Evolutionary conservation across 495 filamentous ascomycete genomes (phyloP).

Genomic region (Daldinia loculata): DNA sequence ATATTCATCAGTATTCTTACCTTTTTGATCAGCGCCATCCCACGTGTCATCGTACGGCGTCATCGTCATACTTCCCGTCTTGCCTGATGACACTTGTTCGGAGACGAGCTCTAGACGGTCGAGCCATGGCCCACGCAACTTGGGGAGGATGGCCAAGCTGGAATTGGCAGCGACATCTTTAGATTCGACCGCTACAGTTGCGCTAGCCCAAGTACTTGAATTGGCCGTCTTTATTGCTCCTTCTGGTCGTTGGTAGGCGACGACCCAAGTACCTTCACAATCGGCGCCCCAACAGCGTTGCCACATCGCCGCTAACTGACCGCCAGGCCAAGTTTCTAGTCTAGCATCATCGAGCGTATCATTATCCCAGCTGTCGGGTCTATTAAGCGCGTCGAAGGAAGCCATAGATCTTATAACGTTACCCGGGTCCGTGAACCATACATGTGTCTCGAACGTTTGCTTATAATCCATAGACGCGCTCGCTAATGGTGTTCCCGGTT

Average conservation of each 20-base stretch:
- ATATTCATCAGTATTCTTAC: conserved; percentile 16
- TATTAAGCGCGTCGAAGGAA: conserved; percentile 31
- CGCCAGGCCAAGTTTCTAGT: conserved; percentile 36
- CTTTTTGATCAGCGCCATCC: conserved; percentile 24
- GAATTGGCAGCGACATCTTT: conserved; percentile 34
- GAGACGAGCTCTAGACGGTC: conserved; percentile 34
- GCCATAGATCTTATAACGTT: conserved; percentile 32
- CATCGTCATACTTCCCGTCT: conserved; percentile 31
- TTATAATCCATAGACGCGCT: conserved; percentile 34
- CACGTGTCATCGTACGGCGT: conserved; percentile 36
- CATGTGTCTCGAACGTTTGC: conserved; percentile 25
- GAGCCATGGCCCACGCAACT: conserved; percentile 18
- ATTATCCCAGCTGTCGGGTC: conserved; percentile 35
- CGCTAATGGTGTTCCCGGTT: conserved; percentile 33
- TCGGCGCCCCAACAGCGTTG: conserved; percentile 24
- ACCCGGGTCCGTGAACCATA: conserved; percentile 32
- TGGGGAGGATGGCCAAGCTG: conserved; percentile 34
- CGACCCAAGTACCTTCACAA: conserved; percentile 27
- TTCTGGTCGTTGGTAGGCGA: conserved; percentile 36
- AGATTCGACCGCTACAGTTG: conserved; percentile 32
- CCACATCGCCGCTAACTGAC: conserved; percentile 37
- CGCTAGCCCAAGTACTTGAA: conserved; percentile 23
- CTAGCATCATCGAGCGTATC: conserved; percentile 23
- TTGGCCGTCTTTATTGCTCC: conserved; percentile 40
- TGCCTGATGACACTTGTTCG: conserved; percentile 21